Conservation (phyloP, 2,329 filamentous ascomycete genomes). For the Botrytis porri region DNA sequence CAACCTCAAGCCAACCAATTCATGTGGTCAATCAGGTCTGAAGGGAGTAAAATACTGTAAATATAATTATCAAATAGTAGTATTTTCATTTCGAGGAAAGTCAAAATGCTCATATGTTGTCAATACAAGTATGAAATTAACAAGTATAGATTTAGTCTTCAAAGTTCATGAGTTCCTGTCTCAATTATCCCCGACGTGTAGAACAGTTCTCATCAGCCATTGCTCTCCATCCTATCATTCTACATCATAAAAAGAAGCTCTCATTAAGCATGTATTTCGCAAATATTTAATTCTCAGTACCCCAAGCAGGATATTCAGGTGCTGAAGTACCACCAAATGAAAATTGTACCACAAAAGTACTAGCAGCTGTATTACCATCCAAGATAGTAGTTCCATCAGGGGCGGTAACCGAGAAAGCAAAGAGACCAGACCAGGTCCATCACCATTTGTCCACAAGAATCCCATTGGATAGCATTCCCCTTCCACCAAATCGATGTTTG, state of each 20-base stretch:
- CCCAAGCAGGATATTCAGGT: background rate
- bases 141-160: background rate
- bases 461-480: background rate
- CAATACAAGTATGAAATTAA: background rate
- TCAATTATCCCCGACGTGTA: background rate
- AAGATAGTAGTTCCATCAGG: background rate
- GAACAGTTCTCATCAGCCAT: background rate
- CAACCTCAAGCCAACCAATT: background rate
- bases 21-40: background rate
- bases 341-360: background rate
- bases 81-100: no score
- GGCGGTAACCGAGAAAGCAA: background rate
- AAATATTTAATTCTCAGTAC: background rate
- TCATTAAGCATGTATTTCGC: background rate
- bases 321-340: background rate
- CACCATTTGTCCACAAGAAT: background rate
- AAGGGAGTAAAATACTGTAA: background rate
- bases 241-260: background rate
- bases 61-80: background rate
- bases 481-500: background rate
- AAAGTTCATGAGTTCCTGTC: background rate
- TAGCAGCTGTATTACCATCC: background rate
- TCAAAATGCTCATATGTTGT: background rate
- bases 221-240: background rate
- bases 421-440: background rate